Conservation (phyloP, 208 protist species). For the Porcisia deanei region DNA sequence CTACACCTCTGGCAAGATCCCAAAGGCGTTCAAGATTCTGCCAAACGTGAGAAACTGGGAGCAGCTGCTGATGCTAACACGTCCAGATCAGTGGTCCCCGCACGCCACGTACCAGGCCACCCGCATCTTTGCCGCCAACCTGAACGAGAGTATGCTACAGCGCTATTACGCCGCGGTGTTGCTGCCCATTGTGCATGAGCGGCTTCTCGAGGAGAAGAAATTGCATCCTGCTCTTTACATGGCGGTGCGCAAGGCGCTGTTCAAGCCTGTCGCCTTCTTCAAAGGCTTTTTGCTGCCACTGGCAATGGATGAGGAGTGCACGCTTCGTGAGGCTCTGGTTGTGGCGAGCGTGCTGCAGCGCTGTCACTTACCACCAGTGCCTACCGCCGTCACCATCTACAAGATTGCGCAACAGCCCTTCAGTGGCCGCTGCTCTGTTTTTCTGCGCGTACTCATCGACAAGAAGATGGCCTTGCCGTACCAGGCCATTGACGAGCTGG, state of each 20-base stretch:
- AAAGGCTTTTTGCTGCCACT: constrained; percentile 99
- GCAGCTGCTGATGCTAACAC: constrained; percentile 96
- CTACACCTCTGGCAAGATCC: constrained; percentile 98
- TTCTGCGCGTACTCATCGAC: constrained; percentile 96
- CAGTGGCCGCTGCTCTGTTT: constrained; percentile 89
- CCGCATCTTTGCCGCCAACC: constrained; percentile 96
- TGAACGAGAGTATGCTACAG: constrained; percentile 97
- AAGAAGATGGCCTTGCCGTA: constrained; percentile 98
- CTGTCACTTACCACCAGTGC: constrained; percentile 87
- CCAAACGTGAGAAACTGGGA: constrained; percentile 98
- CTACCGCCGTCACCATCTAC: constrained; percentile 93
- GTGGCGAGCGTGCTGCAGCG: constrained; percentile 94
- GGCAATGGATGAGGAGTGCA: constrained; percentile 93
- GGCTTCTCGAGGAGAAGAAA: constrained; percentile 77
- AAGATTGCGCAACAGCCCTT: constrained; percentile 95
- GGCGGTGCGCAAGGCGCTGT: constrained; percentile 97
- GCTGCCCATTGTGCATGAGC: constrained; percentile 94
- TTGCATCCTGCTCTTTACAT: constrained; percentile 99
- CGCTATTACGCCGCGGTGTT: constrained; percentile 98
- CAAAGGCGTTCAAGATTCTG: constrained; percentile 99
- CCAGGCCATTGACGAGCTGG: constrained; percentile 94
- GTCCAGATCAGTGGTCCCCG: constrained; percentile 95
- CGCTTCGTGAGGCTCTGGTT: constrained; percentile 95
- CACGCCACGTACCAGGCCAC: constrained; percentile 96
- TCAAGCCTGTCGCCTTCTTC: constrained; percentile 99